phyloP scores from a whole-genome alignment of 371 early-diverging fungal genomes.

The Vairimorpha apis region DNA sequence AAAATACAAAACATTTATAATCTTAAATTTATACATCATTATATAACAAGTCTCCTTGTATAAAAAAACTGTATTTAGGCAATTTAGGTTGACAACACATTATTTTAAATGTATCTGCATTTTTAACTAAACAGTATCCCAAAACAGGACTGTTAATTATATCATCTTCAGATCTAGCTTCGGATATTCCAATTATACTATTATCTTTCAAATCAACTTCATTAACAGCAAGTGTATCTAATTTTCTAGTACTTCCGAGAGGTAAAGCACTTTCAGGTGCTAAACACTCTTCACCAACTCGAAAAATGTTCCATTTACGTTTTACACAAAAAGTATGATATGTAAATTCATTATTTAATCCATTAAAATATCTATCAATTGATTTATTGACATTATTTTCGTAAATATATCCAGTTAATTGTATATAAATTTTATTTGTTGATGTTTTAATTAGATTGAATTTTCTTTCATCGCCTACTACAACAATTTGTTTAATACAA shows the following conservation, averaged over 20 bases:
- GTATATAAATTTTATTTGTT: conserved; percentile 42
- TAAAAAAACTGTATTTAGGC: conserved; percentile 49
- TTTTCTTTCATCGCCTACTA: conserved; percentile 60
- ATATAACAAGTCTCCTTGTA: conserved; percentile 58
- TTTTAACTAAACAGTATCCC: conserved; percentile 58
- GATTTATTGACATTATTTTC: conserved; percentile 43
- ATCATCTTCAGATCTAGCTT: conserved; percentile 54
- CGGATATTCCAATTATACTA: conserved; percentile 59
- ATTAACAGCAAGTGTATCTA: conserved; percentile 40
- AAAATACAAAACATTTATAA: too few relatives aligned
- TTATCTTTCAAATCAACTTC: conserved; percentile 42
- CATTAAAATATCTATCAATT: conserved; percentile 62
- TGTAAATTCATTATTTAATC: conserved; percentile 53
- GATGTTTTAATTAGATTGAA: conserved; percentile 35
- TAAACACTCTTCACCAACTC: conserved; percentile 59
- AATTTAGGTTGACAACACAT: conserved; percentile 56
- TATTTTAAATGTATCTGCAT: conserved; percentile 51
- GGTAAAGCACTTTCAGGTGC: conserved; percentile 62
- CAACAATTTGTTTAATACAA: conserved; percentile 46
- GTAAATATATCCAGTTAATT: conserved; percentile 47
- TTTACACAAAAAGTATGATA: conserved; percentile 52
- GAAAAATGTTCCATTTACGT: conserved; percentile 47
- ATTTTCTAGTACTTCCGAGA: conserved; percentile 57
- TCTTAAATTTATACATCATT: conserved; percentile 40
- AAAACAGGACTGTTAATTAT: conserved; percentile 53